These are phyloP conservation scores for Phanerochaete carnosa DNA, from an alignment of 768 basidiomycete species.

Conservation along the genomic window DNA sequence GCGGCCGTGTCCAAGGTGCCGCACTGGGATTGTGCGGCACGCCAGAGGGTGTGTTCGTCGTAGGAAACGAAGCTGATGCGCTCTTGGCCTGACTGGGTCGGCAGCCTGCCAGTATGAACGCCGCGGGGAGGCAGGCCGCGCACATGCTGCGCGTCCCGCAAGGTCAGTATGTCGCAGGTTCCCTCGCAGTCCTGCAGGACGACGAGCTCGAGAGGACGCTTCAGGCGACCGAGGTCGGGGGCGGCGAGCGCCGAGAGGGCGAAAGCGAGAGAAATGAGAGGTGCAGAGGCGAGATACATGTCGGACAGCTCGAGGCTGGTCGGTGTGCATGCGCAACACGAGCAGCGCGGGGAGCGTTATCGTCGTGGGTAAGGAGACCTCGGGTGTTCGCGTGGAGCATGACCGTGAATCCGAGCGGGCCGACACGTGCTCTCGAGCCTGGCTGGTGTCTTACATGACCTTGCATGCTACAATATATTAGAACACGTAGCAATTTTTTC, in stretches of 20 bases:
- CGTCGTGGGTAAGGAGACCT: not conserved
- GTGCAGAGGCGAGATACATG: not conserved
- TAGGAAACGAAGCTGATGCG: conserved; percentile 13
- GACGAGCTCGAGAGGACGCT: conserved; percentile 18
- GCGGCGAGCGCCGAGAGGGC: not conserved
- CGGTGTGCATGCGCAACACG: not conserved
- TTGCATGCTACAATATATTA: too few relatives aligned
- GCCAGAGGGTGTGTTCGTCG: conserved; percentile 3
- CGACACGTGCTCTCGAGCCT: too few relatives aligned
- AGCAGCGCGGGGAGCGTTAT: not conserved
- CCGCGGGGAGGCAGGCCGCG: conserved; percentile 7
- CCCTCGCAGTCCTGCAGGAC: conserved; percentile 13
- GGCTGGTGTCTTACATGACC: too few relatives aligned
- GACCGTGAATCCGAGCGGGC: too few relatives aligned
- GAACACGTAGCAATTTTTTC: too few relatives aligned
- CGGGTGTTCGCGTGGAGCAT: too few relatives aligned
- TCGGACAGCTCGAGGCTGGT: not conserved
- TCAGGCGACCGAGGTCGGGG: not conserved
- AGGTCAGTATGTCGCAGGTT: conserved; percentile 14
- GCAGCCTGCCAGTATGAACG: not conserved
- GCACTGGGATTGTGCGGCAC: not conserved
- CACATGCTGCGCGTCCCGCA: conserved; percentile 12
- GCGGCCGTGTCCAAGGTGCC: not conserved
- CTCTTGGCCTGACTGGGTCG: conserved; percentile 13
- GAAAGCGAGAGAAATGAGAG: not conserved